Evolutionary conservation across 192 early-diverging fungal species (phyloP).

Genomic region (Gigaspora rosea): DNA sequence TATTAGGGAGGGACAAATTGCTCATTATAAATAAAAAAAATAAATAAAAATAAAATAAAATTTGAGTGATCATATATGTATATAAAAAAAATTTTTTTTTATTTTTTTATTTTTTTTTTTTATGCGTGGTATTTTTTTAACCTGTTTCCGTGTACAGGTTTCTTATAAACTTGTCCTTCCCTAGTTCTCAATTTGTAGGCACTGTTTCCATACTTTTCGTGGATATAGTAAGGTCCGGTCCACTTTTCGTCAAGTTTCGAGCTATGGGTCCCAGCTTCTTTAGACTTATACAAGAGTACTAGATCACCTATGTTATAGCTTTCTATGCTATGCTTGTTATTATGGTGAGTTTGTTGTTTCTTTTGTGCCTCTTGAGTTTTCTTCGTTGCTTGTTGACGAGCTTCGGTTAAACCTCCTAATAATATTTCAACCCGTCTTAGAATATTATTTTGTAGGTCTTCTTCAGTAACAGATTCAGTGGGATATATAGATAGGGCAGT

Average conservation of each 20-base stretch:
- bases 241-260: background rate
- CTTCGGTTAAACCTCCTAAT: background rate
- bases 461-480: background rate
- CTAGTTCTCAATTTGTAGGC: conserved; percentile 9
- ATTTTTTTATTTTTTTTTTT: too few species aligned
- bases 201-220: background rate
- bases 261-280: background rate
- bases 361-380: background rate
- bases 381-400: background rate
- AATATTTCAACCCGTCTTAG: background rate
- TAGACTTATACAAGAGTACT: background rate
- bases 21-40: too few species aligned
- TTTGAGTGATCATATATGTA: too few species aligned
- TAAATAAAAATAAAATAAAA: too few species aligned
- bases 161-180: background rate
- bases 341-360: background rate
- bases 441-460: background rate
- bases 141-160: background rate
- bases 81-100: too few species aligned
- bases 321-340: background rate
- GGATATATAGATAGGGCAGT: background rate
- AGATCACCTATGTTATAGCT: too few species aligned
- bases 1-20: too few species aligned
- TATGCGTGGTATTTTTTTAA: background rate
- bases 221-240: conserved; percentile 11